Evolutionary conservation across 352 stramenopile species (phyloP), one percentile per base, ranked within the genome.

Genomic region (Pythium phragmiticola): DNA sequence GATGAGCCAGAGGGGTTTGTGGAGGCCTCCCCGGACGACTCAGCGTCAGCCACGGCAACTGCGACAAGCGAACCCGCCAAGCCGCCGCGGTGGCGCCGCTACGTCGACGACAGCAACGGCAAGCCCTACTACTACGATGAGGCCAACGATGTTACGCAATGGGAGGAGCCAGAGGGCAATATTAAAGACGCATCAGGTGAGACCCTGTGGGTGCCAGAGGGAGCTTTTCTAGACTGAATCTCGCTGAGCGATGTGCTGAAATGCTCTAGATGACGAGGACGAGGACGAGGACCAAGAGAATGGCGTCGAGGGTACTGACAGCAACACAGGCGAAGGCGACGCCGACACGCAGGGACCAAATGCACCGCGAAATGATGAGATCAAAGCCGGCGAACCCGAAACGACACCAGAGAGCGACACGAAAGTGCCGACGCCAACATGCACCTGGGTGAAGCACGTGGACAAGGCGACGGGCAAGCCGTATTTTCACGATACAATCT

Each of bases 81-180:
- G 39, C 50, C 52, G 16, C 52, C 73, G 6, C 57, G 73, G 9
- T 95, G 87, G 87, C 72, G 77, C 41, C 72, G 79, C 60, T 89
- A 76, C 60, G 60, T 78, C 36, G 87, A 93, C 66, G 80, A 92
- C 11, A 76, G 69, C 53, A 80, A 69, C 12, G 77, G 75, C 12
- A 76, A 73, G 37, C 56, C 63, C 11, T 95, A 95, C 47, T 95
- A 87, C 50, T 83, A 88, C 75, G 84, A 95, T 63, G 70, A 88
- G 66, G 71, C 66, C 5, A 93, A 78, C 36, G 78, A 78, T 16
- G 68, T 76, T 34, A 94, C 85, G 54, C 78, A 88, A 55, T 95
- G 87, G 87, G 77, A 92, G 0, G 67, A 87, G 26, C 87, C 87
- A 4, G 72, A 91, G 19, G 75, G 69, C 0, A 82, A 82, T 48